phyloP scores from a whole-genome alignment of 345 rosid species.

The Ceriops decandra region DNA sequence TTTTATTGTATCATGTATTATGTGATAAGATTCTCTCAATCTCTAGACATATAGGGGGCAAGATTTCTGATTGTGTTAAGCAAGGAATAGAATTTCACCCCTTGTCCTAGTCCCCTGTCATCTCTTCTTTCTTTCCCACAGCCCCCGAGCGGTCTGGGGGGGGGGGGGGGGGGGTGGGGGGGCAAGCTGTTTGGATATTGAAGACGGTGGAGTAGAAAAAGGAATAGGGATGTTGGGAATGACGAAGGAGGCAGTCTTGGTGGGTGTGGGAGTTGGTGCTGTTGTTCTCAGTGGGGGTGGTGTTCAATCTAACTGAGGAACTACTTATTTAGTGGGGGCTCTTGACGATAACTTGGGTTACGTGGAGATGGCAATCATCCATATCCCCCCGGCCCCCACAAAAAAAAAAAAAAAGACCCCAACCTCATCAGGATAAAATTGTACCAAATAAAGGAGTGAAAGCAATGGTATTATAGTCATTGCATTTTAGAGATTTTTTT shows the following conservation, averaged over 20 bases:
- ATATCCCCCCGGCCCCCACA: neutral
- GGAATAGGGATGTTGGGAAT: neutral
- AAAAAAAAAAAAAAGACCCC: too few relatives aligned
- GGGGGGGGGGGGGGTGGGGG: too few relatives aligned
- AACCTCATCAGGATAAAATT: neutral
- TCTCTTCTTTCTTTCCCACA: neutral
- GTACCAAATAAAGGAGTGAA: neutral
- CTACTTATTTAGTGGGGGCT: too few relatives aligned
- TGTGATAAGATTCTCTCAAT: too few relatives aligned
- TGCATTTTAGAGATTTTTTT: too few relatives aligned
- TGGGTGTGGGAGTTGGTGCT: neutral
- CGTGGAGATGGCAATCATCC: neutral
- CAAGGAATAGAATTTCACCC: too few relatives aligned
- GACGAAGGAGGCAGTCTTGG: neutral
- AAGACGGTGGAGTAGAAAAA: too few relatives aligned
- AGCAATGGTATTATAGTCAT: neutral
- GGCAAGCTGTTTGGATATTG: neutral
- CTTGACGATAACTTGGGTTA: neutral
- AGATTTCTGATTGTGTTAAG: too few relatives aligned
- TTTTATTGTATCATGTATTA: neutral
- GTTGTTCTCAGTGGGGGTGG: neutral
- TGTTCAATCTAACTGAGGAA: neutral
- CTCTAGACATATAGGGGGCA: too few relatives aligned
- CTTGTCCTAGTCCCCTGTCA: neutral
- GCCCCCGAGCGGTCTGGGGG: too few relatives aligned